phyloP scores from a whole-genome alignment of 257 asterid species.

The Petunia secreta region DNA sequence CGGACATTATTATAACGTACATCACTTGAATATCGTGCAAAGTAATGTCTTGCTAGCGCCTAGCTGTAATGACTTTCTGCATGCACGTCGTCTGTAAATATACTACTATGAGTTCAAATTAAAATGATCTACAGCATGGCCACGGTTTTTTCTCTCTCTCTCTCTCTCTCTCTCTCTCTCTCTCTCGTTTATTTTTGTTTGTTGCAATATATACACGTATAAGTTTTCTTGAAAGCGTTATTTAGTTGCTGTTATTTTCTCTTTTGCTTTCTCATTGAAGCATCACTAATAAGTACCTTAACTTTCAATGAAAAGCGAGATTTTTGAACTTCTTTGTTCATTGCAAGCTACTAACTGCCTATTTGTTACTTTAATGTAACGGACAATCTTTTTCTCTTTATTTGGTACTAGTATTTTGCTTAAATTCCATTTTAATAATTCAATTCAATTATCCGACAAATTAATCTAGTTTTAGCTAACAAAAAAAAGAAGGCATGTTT shows the following conservation, averaged over 20 bases:
- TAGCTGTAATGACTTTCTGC: neutral
- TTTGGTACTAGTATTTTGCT: neutral
- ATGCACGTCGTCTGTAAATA: neutral
- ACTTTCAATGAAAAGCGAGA: neutral
- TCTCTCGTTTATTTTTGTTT: no score
- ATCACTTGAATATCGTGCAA: neutral
- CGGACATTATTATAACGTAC: neutral
- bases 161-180: neutral
- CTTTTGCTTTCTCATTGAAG: neutral
- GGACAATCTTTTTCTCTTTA: neutral
- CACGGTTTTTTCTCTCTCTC: neutral
- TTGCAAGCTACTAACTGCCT: neutral
- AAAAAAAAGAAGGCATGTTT: no score
- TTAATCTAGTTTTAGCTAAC: no score
- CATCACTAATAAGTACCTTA: neutral
- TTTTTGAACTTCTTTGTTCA: neutral
- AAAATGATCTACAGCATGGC: neutral
- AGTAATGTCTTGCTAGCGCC: neutral
- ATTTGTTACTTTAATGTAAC: neutral
- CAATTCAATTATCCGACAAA: neutral
- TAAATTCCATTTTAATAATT: neutral
- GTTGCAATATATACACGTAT: no score
- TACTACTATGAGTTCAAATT: slow-evolving; percentile 4
- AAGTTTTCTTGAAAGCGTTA: neutral
- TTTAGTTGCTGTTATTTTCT: neutral